Base-by-base conservation (phyloP, 2,329 filamentous ascomycete species). In the Colletotrichum sp. region DNA sequence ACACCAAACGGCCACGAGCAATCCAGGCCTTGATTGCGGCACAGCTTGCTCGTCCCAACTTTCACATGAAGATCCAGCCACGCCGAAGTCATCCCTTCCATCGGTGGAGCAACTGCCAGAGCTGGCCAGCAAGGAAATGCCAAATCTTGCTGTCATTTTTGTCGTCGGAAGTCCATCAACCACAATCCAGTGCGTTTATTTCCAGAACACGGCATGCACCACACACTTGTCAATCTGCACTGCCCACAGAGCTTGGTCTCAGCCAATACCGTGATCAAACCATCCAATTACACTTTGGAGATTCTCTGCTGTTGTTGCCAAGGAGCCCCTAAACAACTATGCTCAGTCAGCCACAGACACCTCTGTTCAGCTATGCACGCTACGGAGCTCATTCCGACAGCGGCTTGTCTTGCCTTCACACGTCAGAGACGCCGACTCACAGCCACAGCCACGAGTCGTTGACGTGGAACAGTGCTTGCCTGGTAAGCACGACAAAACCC, bases 401-500 rank as follows among this genome's bases (percentile, higher is more conserved):
- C n/a, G 2, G 43, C 43, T 52, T 52, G n/a, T 52, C 43, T 52
- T 13, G 43, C 43, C 43, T 21, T 52, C 43, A 58, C 24, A 58
- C 21, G 55, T 58, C 55, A 58, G n/a, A 30, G 55, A n/a, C 9
- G 55, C 9, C 48, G 32, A n/a, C 32, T 69, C 32, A 36, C 66
- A 68, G 12, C 34, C 34, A 43, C 24, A n/a, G 55, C 66, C 52
- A 69, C 36, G 66, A 48, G 66, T 61, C 13, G 65, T 34, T 43
- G 26, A 61, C 21, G 30, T 26, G 30, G 36, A 36, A 21, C 30
- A 24, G 38, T 48, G 32, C 28, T 24, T 34, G 56, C 43, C 3
- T 34, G 26, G 62, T 72, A 66, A 73, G 73, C 73, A 62, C 62
- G 62, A 72, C 73, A 72, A 75, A 64, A 64, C 28, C 8, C 4